Conservation (phyloP, 2,329 filamentous ascomycete genomes). For the Macrophomina pseudophaseolina region DNA sequence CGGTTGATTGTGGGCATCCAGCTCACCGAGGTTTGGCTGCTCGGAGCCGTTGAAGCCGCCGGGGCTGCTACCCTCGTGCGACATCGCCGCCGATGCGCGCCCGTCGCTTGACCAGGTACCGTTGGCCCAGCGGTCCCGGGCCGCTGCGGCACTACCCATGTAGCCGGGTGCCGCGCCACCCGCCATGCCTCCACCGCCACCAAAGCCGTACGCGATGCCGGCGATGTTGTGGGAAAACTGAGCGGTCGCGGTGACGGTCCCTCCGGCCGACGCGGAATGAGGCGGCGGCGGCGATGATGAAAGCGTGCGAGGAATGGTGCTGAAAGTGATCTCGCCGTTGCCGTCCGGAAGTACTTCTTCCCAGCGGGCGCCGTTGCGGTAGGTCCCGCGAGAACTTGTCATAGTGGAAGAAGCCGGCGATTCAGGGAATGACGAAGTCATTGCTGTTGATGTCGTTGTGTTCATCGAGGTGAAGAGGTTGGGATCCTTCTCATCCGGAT, state of each 20-base stretch:
- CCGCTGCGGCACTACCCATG: not conserved
- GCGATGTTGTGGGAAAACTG: not conserved
- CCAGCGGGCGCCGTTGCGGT: conserved; percentile 14
- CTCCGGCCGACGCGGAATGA: not conserved
- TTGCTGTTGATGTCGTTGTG: not conserved
- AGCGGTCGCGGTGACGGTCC: not conserved
- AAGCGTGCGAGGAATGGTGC: not conserved
- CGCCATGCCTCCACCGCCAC: conserved; percentile 20
- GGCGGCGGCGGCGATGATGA: not conserved
- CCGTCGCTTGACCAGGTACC: not conserved
- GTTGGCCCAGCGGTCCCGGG: not conserved
- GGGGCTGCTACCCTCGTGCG: not conserved
- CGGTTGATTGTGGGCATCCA: not conserved
- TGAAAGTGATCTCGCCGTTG: conserved; percentile 14
- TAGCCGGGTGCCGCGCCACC: conserved; percentile 8
- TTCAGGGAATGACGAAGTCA: not conserved
- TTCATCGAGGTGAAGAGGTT: not conserved
- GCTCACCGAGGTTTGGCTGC: not conserved
- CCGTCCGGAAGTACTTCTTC: conserved; percentile 21
- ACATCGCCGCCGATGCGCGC: not conserved
- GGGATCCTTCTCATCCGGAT: conserved; percentile 10
- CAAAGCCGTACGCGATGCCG: conserved; percentile 16
- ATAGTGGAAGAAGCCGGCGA: not conserved
- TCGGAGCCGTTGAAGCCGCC: not conserved
- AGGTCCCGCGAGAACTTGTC: not conserved